These are phyloP conservation scores for Carallia pectinifolia DNA, from an alignment of 345 rosid species.

Conservation along the genomic window DNA sequence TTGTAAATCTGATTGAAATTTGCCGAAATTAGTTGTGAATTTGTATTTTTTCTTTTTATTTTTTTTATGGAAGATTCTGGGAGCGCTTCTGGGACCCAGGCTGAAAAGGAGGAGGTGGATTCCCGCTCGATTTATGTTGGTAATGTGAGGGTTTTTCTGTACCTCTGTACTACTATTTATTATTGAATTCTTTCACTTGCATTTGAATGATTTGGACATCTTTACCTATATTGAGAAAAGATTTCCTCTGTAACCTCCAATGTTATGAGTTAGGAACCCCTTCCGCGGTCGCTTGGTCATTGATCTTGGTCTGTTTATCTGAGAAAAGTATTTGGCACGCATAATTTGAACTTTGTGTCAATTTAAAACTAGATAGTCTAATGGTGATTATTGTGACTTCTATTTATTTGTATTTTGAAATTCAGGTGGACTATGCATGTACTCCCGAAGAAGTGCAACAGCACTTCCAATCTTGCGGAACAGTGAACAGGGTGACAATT, in stretches of 20 bases:
- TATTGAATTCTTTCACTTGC: too few species aligned
- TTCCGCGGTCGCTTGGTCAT: too few species aligned
- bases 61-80: slow-evolving; percentile 50
- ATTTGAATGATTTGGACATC: too few species aligned
- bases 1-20: not conserved
- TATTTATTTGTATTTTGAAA: slow-evolving; percentile 21
- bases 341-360: too few species aligned
- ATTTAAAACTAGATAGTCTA: too few species aligned
- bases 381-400: not conserved
- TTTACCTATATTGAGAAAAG: too few species aligned
- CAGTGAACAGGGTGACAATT: slow-evolving; percentile 94
- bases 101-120: slow-evolving; percentile 99
- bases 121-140: slow-evolving; percentile 93
- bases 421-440: slow-evolving; percentile 92
- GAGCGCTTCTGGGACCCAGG: slow-evolving; percentile 57
- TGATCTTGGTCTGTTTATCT: slow-evolving; percentile 1
- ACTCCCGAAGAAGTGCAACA: slow-evolving; percentile 99
- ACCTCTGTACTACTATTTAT: not conserved
- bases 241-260: not conserved
- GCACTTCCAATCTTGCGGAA: slow-evolving; percentile 98
- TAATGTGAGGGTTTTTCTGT: slow-evolving; percentile 68
- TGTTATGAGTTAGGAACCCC: not conserved
- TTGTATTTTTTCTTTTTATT: slow-evolving; percentile 10
- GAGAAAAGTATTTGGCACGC: too few species aligned
- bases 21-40: not conserved